Evolutionary conservation across 129 eudicot genomes (phyloP), one percentile per base, ranked within the genome.

Genomic region (Calendula officinalis): DNA sequence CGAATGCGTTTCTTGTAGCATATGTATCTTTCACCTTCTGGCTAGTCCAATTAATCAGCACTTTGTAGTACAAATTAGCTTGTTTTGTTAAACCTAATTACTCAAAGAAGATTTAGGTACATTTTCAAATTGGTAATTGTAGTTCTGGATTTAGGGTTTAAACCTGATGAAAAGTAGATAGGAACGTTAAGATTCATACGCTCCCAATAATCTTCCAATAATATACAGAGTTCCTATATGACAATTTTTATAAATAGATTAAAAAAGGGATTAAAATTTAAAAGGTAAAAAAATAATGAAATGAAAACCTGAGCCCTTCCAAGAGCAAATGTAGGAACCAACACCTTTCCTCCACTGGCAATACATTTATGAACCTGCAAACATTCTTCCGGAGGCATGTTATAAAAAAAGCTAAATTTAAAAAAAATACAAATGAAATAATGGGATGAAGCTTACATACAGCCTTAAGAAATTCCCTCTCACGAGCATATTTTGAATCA

Each of bases 21-120:
- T 72, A 83, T 71, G 91, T 61, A 58, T 92, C 87, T 80, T 92
- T 88, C 83, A 92, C 89, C 79, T 88, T 92, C 73, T 92, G 95
- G 83, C 96, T 92, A 59, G 99, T 80, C 99, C 99, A 92, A 70
- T 77, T 92, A 68, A 92, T 92, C 52, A 92, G 91, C 79, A 81
- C 77, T 75, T 88, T 85, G 73, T 88, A 81, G 49, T 92, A 92
- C 79, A 92, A 68, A 73, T 92, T 92, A 6, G 99, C 96, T 75
- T 92, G 96, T 27, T 83, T 73, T 5, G 99, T 88, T 77, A 88
- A 74, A 72, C 99, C 99, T 92, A 73, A 47, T 4, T 36, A 32
- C 11, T 5, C 34, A 55, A 27, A 42, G 8, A 32, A 36, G 1
- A 9, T 3, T 7, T 4, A 4, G 32, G 30, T 37, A 7, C 11